A percentile compares a stretch with the other conserved stretches of the same genome.
phyloP scores from a whole-genome alignment of 169 alveolate species.

The Cryptosporidium parvum region DNA sequence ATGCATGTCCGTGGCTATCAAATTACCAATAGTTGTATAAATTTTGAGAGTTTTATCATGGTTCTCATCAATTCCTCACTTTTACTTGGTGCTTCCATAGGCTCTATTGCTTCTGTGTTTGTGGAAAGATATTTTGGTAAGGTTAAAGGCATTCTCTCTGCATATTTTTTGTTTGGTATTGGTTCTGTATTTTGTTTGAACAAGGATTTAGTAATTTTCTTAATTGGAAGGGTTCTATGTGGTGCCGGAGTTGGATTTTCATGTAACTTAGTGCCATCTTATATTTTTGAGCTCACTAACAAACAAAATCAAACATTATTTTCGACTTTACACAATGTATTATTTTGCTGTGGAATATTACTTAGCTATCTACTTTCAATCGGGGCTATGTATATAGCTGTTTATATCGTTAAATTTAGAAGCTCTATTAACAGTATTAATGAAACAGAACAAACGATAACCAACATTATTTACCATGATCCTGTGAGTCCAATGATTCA shows the following conservation, averaged over 20 bases:
- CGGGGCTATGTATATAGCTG: neutral
- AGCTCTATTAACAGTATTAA: neutral
- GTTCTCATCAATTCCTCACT: constrained; percentile 10
- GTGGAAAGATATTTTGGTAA: constrained; percentile 22
- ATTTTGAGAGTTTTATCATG: constrained; percentile 1
- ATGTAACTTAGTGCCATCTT: constrained; percentile 29
- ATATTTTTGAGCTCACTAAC: constrained; percentile 43
- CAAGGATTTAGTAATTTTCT: neutral
- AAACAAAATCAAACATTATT: constrained; percentile 62
- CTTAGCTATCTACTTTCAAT: constrained; percentile 27
- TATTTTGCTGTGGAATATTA: constrained; percentile 60
- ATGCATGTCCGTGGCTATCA: neutral
- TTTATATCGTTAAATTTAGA: neutral
- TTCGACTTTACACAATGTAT: constrained; percentile 53
- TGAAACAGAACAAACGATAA: neutral
- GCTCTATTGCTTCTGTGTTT: constrained; percentile 22
- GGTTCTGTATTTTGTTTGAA: constrained; percentile 48
- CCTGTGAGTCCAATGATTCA: neutral
- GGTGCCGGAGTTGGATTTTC: constrained; percentile 62
- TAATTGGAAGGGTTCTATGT: constrained; percentile 39
- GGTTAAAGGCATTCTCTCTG: constrained; percentile 14
- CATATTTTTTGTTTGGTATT: constrained; percentile 18
- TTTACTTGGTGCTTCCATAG: constrained; percentile 35
- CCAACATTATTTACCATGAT: neutral
- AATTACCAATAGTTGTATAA: neutral